Base-by-base conservation (phyloP, 2,329 filamentous ascomycete species). In the Daldinia sp. region DNA sequence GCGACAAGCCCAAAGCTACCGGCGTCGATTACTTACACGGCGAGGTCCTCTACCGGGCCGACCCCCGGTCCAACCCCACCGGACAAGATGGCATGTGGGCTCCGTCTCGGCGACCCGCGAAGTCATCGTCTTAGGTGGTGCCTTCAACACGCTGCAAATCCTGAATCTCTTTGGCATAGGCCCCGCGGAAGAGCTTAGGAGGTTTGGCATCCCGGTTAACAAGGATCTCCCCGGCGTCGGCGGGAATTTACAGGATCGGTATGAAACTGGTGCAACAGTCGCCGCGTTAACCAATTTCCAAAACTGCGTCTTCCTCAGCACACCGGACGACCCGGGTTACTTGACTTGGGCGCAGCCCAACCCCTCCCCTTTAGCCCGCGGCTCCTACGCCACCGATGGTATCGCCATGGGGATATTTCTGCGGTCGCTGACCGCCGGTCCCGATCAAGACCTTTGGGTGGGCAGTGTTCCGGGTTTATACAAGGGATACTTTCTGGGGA, bases 191-290 rank as follows among this genome's bases (percentile, higher is more conserved):
- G 77, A 82, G 51, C 73, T 83, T 0, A 66, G 73, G 34, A 72
- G 73, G 39, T 73, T 74, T 48, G 64, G 66, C 10, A 77, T 78
- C 60, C 74, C 78, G 1, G 76, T 86, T 4, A 68, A 86, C 30
- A 71, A 76, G 1, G 80, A 87, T 68, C 77, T 85, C 0, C 85
- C 84, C 0, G 86, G 85, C 51, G 85, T 88, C 9, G 86, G 86
- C 39, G 80, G 76, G 13, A 87, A 87, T 74, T 76, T 88, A 6
- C 80, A 85, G 71, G 84, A 89, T 70, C 82, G 82, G 43, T 82
- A 83, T 71, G 83, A 75, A 71, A 79, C 82, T 49, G 74, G 76
- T 13, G 74, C 83, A 21, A 73, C 81, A 32, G 82, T 79, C 30
- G 77, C 82, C n/a, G 60, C 72, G 4, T 77, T 74, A 2, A 77